phyloP scores from a whole-genome alignment of 441 rosid species.

The Euphorbia celastroides region DNA sequence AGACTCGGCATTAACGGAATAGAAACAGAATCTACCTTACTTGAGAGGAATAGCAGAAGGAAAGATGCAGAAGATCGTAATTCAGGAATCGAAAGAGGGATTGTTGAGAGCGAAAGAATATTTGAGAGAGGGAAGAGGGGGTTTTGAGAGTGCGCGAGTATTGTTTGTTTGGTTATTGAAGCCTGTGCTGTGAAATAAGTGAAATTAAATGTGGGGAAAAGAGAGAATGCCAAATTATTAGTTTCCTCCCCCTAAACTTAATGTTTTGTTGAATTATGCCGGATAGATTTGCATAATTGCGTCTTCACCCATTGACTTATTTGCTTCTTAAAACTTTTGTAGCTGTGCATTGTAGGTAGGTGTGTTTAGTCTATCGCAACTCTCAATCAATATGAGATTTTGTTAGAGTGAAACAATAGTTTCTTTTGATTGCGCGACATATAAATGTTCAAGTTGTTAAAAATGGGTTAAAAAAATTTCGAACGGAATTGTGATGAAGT shows the following conservation, averaged over 20 bases:
- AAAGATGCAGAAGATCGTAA: conserved; percentile 33
- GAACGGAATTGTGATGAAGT: no score
- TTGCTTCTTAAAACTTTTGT: neutral
- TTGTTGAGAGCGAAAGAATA: conserved; percentile 6
- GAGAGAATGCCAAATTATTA: conserved; percentile 2
- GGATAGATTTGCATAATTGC: neutral
- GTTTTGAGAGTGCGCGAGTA: conserved; percentile 3
- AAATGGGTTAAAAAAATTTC: no score
- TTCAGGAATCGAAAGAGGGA: conserved; percentile 21
- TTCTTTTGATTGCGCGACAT: no score
- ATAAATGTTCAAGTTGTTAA: no score
- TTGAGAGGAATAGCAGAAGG: conserved; percentile 9
- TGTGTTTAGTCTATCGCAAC: neutral
- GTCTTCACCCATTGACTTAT: neutral
- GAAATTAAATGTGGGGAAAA: conserved; percentile 23
- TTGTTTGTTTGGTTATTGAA: neutral
- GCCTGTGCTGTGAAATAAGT: conserved; percentile 13
- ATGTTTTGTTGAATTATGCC: neutral
- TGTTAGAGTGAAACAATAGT: neutral
- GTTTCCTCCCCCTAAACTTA: neutral
- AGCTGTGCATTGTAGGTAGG: neutral
- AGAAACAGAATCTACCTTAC: conserved; percentile 11
- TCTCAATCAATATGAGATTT: neutral
- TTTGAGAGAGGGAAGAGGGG: conserved; percentile 5
- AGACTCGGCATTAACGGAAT: conserved; percentile 19